These are phyloP conservation scores for Trametes meyenii DNA, from an alignment of 768 basidiomycete species.

Conservation along the genomic window DNA sequence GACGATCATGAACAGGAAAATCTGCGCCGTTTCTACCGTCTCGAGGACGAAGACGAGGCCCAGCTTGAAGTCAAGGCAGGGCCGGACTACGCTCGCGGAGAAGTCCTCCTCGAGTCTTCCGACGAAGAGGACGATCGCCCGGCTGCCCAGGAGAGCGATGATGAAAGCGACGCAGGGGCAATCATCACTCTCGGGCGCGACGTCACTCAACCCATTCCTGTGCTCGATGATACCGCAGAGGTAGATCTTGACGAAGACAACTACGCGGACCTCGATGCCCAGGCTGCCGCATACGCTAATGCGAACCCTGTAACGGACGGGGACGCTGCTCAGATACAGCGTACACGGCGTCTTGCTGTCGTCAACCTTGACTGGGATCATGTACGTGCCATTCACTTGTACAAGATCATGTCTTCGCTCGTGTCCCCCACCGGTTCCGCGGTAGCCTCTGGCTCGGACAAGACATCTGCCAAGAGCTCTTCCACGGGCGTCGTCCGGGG, in stretches of 20 bases:
- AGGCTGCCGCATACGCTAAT: slow-evolving; percentile 63
- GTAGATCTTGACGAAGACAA: slow-evolving; percentile 82
- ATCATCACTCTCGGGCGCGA: slow-evolving; percentile 55
- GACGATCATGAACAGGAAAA: slow-evolving; percentile 74
- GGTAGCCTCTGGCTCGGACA: slow-evolving; percentile 25
- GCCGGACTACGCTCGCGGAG: slow-evolving; percentile 87
- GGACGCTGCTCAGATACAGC: slow-evolving; percentile 40
- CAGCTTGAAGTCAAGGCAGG: slow-evolving; percentile 30
- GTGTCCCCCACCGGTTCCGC: slow-evolving; percentile 57
- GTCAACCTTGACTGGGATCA: slow-evolving; percentile 99
- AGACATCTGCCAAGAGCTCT: slow-evolving; percentile 19
- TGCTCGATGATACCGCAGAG: slow-evolving; percentile 49
- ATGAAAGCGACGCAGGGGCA: slow-evolving; percentile 50
- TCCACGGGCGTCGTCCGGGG: slow-evolving; percentile 53
- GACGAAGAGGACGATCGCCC: slow-evolving; percentile 62
- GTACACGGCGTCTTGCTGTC: slow-evolving; percentile 76
- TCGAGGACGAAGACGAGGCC: slow-evolving; percentile 51
- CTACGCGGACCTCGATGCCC: slow-evolving; percentile 72
- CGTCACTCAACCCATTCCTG: slow-evolving; percentile 44
- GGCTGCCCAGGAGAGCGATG: slow-evolving; percentile 32
- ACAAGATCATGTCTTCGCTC: slow-evolving; percentile 89
- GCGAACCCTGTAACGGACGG: slow-evolving; percentile 45
- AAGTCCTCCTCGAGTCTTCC: slow-evolving; percentile 85
- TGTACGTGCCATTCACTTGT: slow-evolving; percentile 85
- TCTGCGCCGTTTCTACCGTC: slow-evolving; percentile 78